Conservation (phyloP, 441 rosid species). For the Corymbia calophylla region DNA sequence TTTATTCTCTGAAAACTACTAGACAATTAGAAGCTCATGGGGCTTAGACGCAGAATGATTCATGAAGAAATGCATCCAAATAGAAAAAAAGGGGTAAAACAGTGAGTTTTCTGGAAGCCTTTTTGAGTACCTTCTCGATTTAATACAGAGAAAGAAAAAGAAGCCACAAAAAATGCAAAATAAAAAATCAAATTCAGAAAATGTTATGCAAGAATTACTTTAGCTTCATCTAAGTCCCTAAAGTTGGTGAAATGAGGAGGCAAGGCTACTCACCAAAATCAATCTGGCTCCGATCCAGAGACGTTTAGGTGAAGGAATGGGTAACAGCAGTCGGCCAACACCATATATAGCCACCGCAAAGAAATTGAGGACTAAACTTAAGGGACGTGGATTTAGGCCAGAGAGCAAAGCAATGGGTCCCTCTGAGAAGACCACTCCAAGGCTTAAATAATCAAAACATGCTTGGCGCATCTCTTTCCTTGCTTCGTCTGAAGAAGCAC, state of each 20-base stretch:
- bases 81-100: neutral
- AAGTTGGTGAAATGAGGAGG: neutral
- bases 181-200: neutral
- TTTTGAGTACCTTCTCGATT: neutral
- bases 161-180: neutral
- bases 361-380: conserved; percentile 47
- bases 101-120: neutral
- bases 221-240: neutral
- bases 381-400: conserved; percentile 47
- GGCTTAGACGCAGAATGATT: neutral
- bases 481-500: conserved; percentile 43
- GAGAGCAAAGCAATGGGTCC: conserved; percentile 52
- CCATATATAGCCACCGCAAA: conserved; percentile 49
- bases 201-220: neutral
- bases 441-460: conserved; percentile 53
- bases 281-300: conserved; percentile 42
- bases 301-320: conserved; percentile 41
- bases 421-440: conserved; percentile 35
- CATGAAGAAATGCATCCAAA: neutral
- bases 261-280: conserved; percentile 21
- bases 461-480: conserved; percentile 51
- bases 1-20: neutral
- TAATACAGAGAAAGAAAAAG: neutral
- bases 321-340: conserved; percentile 41
- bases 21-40: neutral